Percentiles rank a stretch among this genome's conserved stretches.
These are phyloP conservation scores for Beauveria sp. DNA, from an alignment of 2,329 filamentous ascomycete genomes.

Conservation along the genomic window DNA sequence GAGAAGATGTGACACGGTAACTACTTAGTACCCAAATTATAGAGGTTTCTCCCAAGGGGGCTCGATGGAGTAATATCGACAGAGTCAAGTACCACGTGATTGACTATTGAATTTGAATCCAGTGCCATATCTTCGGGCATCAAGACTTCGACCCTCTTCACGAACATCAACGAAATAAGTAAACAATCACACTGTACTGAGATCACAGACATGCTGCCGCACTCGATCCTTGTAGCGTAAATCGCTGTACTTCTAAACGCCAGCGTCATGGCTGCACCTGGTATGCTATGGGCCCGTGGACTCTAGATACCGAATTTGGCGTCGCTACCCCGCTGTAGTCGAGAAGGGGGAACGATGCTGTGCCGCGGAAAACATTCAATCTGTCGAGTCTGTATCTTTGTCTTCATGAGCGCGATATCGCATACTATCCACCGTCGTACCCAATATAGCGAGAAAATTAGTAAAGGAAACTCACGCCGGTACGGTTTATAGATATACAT, in stretches of 20 bases:
- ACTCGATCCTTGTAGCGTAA: not conserved
- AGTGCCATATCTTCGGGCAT: not conserved
- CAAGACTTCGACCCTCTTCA: not conserved
- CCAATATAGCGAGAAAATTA: too few relatives aligned
- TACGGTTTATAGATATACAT: too few relatives aligned
- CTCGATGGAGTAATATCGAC: too few relatives aligned
- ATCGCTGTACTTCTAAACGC: not conserved
- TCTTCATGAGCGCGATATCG: too few relatives aligned
- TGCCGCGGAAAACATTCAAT: too few relatives aligned
- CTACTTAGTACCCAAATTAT: not conserved
- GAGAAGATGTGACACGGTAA: not conserved
- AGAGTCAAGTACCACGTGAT: too few relatives aligned
- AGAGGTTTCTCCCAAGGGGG: too few relatives aligned
- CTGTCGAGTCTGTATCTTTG: too few relatives aligned
- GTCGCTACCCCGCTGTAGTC: too few relatives aligned
- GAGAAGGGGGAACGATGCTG: too few relatives aligned
- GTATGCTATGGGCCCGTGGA: not conserved
- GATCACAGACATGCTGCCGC: not conserved
- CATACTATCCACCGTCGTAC: too few relatives aligned
- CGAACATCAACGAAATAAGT: not conserved
- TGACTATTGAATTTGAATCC: not conserved
- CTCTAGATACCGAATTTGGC: not conserved
- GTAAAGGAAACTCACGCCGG: too few relatives aligned
- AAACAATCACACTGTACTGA: not conserved
- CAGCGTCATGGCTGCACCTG: not conserved